phyloP scores from a whole-genome alignment of 257 asterid species.

The Solanum boliviense region DNA sequence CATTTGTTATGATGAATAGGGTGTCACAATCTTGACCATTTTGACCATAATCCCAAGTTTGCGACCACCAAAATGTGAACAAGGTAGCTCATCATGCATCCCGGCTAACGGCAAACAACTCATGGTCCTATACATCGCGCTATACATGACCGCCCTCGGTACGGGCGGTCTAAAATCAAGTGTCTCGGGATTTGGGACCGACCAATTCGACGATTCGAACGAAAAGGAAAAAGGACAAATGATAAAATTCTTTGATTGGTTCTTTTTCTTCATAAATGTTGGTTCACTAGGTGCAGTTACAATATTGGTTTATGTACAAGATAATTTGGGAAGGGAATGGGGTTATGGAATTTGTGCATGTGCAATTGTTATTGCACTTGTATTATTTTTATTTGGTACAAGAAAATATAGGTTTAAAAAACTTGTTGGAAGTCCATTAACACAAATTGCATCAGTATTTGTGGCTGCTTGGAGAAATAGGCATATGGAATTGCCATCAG shows the following conservation, averaged over 20 bases:
- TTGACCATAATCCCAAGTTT: slow-evolving; percentile 60
- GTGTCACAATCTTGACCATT: slow-evolving; percentile 59
- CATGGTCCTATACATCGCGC: slow-evolving; percentile 38
- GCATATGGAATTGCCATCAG: slow-evolving; percentile 33
- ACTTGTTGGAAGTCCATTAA: slow-evolving; percentile 59
- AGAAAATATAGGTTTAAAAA: slow-evolving; percentile 55
- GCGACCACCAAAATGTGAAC: slow-evolving; percentile 59
- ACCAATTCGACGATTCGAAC: slow-evolving; percentile 69
- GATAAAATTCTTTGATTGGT: slow-evolving; percentile 80
- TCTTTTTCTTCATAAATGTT: slow-evolving; percentile 64
- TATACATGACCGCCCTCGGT: slow-evolving; percentile 76
- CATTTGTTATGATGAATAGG: slow-evolving; percentile 23
- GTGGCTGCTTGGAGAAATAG: slow-evolving; percentile 60
- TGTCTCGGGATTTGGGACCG: slow-evolving; percentile 81
- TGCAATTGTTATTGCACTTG: slow-evolving; percentile 41
- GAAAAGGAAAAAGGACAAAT: slow-evolving; percentile 41
- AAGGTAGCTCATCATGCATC: slow-evolving; percentile 35
- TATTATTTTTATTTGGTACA: slow-evolving; percentile 51
- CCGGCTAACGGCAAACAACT: slow-evolving; percentile 59
- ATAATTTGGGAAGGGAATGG: slow-evolving; percentile 58
- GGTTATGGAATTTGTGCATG: slow-evolving; percentile 84
- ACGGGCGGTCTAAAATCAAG: slow-evolving; percentile 86
- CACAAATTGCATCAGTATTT: slow-evolving; percentile 51
- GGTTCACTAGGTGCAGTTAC: slow-evolving; percentile 77
- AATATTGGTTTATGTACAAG: slow-evolving; percentile 66